Percentiles rank a stretch among this genome's conserved stretches.
Evolutionary conservation across 768 basidiomycete species (phyloP).

Genomic region (Tricholoma sp.): DNA sequence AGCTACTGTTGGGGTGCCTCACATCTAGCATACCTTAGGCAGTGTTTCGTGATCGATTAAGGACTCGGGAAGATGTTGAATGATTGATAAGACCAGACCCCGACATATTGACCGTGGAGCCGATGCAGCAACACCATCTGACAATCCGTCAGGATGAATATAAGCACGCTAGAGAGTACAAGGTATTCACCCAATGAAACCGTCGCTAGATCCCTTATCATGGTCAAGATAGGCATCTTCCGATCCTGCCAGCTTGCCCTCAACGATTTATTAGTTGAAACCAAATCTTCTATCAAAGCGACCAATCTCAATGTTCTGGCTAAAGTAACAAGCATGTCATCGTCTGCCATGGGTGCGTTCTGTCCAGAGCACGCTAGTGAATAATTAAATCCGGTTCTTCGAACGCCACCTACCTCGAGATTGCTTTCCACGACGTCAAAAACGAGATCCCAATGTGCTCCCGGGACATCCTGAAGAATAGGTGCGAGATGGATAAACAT

Average conservation of each 20-base stretch:
- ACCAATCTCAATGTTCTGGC: slow-evolving; percentile 68
- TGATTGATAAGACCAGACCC: slow-evolving; percentile 62
- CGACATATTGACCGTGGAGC: slow-evolving; percentile 62
- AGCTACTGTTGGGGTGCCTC: background rate
- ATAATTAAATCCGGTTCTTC: background rate
- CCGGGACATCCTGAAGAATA: slow-evolving; percentile 81
- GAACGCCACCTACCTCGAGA: slow-evolving; percentile 59
- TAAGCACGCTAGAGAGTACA: background rate
- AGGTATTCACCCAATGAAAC: slow-evolving; percentile 39
- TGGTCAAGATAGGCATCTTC: slow-evolving; percentile 42
- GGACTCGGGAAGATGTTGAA: slow-evolving; percentile 59
- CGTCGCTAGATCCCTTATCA: slow-evolving; percentile 59
- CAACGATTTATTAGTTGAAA: slow-evolving; percentile 67
- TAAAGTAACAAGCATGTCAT: slow-evolving; percentile 54
- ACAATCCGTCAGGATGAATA: background rate
- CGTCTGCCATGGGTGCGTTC: slow-evolving; percentile 58
- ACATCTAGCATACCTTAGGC: slow-evolving; percentile 41
- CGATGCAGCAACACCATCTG: slow-evolving; percentile 31
- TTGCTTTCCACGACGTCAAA: slow-evolving; percentile 87
- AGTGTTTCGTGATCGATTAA: slow-evolving; percentile 63
- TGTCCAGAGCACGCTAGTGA: slow-evolving; percentile 19
- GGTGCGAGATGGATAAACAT: slow-evolving; percentile 77
- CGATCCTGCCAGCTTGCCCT: slow-evolving; percentile 64
- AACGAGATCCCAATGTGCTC: slow-evolving; percentile 89
- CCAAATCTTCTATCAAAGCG: slow-evolving; percentile 62